Evolutionary conservation across 148 eudicot species (phyloP), one percentile per base, ranked within the genome.

Genomic region (Fagopyrum esculentum): DNA sequence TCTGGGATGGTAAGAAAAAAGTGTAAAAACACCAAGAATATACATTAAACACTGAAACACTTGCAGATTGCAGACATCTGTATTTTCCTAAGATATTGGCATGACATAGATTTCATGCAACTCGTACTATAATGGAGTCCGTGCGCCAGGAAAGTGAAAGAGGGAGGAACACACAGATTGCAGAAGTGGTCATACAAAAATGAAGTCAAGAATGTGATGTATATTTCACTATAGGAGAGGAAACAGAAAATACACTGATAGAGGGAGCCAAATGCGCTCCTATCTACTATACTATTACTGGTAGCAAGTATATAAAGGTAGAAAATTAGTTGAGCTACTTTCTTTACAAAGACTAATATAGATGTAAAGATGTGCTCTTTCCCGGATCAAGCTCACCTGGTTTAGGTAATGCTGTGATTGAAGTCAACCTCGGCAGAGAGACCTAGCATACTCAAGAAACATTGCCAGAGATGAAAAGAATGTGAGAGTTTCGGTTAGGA

Each of bases 351-450:
- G 47, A 12, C 46, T 40, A 66, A 66, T 64, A 35, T 52, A n/a
- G 16, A 63, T 63, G 69, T 63, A 63, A 63, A 63, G 69, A 63
- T 30, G 69, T 30, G 69, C 69, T 63, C 45, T 40, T 43, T 19
- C 8, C 30, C 10, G 71, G 47, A 66, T 40, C 19, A 66, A 66
- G 46, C 71, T 66, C 46, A 66, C 71, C 71, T 66, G 71, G 45
- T 66, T 66, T 66, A 66, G 71, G 71, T 66, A 66, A 66, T 66
- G 71, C 17, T 66, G 47, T 63, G 69, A 63, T 63, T 63, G 44
- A 43, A 63, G 44, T 60, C 66, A 60, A 22, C 66, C 66, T 60
- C 66, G 40, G 40, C 40, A 26, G 5, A 59, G 7, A 63, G 44
- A 29, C 69, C 69, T 30, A 29, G 45, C 16, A 30, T 63, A 9